Conservation (phyloP, 2,329 filamentous ascomycete species). For the Alternaria sp. region DNA sequence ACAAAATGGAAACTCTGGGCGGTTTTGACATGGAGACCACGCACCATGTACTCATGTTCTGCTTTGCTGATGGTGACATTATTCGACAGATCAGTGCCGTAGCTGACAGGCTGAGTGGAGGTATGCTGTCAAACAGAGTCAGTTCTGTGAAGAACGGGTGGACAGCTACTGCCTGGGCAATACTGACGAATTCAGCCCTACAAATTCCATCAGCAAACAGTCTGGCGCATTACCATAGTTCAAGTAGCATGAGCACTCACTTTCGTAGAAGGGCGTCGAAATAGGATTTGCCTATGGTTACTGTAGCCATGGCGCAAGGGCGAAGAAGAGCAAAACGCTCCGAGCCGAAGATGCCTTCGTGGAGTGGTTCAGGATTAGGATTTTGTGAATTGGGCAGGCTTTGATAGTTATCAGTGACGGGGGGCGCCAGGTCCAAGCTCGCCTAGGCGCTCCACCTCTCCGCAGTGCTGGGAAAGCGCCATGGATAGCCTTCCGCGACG, state of each 20-base stretch:
- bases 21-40: constrained; percentile 27
- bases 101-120: constrained; percentile 48
- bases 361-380: constrained; percentile 13
- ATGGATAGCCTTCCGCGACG: constrained; percentile 14
- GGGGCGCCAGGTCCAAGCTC: constrained; percentile 31
- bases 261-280: constrained; percentile 69
- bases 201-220: constrained; percentile 33
- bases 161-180: neutral
- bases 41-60: constrained; percentile 69
- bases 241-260: constrained; percentile 55
- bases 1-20: neutral
- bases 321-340: constrained; percentile 15
- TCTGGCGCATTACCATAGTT: neutral
- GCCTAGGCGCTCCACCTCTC: constrained; percentile 28
- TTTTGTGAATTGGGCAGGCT: constrained; percentile 11
- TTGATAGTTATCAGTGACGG: constrained; percentile 27
- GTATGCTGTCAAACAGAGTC: constrained; percentile 47
- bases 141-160: constrained; percentile 2
- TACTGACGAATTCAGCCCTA: constrained; percentile 62
- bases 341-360: constrained; percentile 13
- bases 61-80: constrained; percentile 65
- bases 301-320: constrained; percentile 50
- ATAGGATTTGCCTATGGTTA: constrained; percentile 68
- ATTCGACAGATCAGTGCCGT: constrained; percentile 44
- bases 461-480: constrained; percentile 29